phyloP scores from a whole-genome alignment of 768 basidiomycete species.

The Macrolepiota albuminosa region DNA sequence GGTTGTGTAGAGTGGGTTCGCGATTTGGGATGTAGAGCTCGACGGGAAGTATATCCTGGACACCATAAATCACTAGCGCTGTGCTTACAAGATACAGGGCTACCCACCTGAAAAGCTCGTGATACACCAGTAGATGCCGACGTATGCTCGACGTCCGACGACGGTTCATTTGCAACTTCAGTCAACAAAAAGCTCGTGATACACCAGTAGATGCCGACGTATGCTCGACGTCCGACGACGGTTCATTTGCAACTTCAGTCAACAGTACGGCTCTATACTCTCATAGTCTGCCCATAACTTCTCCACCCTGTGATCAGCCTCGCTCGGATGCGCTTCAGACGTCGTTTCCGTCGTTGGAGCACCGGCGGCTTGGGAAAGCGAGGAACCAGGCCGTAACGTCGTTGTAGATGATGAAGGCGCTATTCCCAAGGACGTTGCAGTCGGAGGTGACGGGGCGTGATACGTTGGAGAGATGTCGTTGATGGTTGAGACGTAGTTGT shows the following conservation, averaged over 20 bases:
- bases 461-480: slow-evolving; percentile 62
- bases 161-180: slow-evolving; percentile 40
- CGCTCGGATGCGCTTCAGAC: slow-evolving; percentile 53
- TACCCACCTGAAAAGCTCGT: slow-evolving; percentile 56
- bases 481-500: slow-evolving; percentile 80
- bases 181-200: slow-evolving; percentile 52
- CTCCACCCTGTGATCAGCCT: slow-evolving; percentile 84
- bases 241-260: slow-evolving; percentile 40
- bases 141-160: slow-evolving; percentile 54
- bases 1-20: slow-evolving; percentile 42
- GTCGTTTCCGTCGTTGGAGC: slow-evolving; percentile 23
- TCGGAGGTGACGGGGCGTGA: slow-evolving; percentile 28
- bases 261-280: slow-evolving; percentile 67
- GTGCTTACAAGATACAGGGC: background rate
- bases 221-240: slow-evolving; percentile 54
- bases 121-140: slow-evolving; percentile 30
- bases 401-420: slow-evolving; percentile 30
- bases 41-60: slow-evolving; percentile 73
- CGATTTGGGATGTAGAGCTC: slow-evolving; percentile 71
- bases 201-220: slow-evolving; percentile 29
- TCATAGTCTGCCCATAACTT: slow-evolving; percentile 86
- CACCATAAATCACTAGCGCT: background rate
- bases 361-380: slow-evolving; percentile 18
- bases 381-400: slow-evolving; percentile 26
- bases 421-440: slow-evolving; percentile 23